These are phyloP conservation scores for Pittosporum tobira DNA, from an alignment of 129 eudicot species.

Conservation along the genomic window DNA sequence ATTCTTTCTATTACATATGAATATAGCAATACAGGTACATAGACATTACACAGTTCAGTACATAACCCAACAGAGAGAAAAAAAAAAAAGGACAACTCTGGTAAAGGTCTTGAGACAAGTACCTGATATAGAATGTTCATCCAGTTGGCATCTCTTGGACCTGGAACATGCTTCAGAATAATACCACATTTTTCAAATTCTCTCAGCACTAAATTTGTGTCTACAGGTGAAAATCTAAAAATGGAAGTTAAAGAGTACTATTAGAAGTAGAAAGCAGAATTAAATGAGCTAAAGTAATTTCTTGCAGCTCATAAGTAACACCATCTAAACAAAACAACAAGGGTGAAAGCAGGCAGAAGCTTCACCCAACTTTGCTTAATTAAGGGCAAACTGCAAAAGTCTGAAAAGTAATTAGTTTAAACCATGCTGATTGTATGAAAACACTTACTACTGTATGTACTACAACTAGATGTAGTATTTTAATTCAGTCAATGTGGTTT, in stretches of 20 bases:
- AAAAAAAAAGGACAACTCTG: neutral
- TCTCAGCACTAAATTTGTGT: conserved; percentile 80
- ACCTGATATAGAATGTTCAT: conserved; percentile 98
- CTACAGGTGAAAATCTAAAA: conserved; percentile 75
- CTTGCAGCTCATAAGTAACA: neutral
- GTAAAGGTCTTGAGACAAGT: neutral
- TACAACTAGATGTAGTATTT: too few species aligned
- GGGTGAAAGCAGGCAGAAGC: neutral
- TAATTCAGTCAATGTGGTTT: too few species aligned
- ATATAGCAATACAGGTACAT: too few species aligned
- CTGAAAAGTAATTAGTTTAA: too few species aligned
- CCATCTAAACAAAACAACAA: neutral
- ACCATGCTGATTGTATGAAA: too few species aligned
- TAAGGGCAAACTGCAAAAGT: too few species aligned
- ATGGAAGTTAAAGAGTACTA: neutral
- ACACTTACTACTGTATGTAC: too few species aligned
- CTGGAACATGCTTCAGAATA: conserved; percentile 78
- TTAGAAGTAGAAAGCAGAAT: neutral
- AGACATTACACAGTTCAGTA: neutral
- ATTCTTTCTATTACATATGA: neutral
- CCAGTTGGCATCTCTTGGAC: conserved; percentile 97
- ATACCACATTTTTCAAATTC: conserved; percentile 96
- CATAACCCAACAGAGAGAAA: neutral
- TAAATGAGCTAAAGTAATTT: neutral
- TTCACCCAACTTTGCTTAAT: too few species aligned